Evolutionary conservation across 2,329 filamentous ascomycete genomes (phyloP), one percentile per base, ranked within the genome.

Genomic region (Apiospora pterosperma): DNA sequence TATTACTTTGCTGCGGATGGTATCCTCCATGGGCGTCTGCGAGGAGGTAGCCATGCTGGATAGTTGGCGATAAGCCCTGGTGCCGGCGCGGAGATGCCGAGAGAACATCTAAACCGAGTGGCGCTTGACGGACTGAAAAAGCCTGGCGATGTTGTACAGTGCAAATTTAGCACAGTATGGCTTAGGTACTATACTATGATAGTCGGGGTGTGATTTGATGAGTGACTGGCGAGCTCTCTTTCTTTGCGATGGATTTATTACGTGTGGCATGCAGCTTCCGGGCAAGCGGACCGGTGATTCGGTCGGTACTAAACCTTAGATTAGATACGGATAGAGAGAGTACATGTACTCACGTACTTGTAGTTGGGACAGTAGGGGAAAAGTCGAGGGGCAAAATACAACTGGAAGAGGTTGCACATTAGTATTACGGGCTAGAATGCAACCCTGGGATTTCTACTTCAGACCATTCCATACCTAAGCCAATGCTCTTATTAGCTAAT

Each of bases 21-120:
- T 81, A 78, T 97, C 92, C 80, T 97, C 93, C 77, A 97, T 84
- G 4, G 94, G 93, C 4, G 92, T 96, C 70, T 80, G 82, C 62
- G 90, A 91, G 69, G 67, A 68, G 63, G 65, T 73, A 67, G 68
- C 71, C 72, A 78, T 81, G 72, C 74, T 75, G 65, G 64, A 79
- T 75, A 76, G 80, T 73, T 77, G 82, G 77, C 80, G 86, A 72
- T 86, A 85, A 79, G 82, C 79, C 71, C 71, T 73, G 42, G 61
- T 59, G 42, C 44, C 28, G 42, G 39, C 34, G 25, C 34, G n/a
- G 34, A 39, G 23, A n/a, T 38, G 38, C 23, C 61, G 55, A 55
- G 36, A 38, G 39, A 63, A 62, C 61, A 63, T 63, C 48, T 55
- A 55, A 34, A 55, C 48, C 6, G 48, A n/a, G 31, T 31, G n/a